Evolutionary conservation across 169 alveolate species (phyloP), one percentile per base, ranked within the genome.

Genomic region (Amoebophrya sp.): DNA sequence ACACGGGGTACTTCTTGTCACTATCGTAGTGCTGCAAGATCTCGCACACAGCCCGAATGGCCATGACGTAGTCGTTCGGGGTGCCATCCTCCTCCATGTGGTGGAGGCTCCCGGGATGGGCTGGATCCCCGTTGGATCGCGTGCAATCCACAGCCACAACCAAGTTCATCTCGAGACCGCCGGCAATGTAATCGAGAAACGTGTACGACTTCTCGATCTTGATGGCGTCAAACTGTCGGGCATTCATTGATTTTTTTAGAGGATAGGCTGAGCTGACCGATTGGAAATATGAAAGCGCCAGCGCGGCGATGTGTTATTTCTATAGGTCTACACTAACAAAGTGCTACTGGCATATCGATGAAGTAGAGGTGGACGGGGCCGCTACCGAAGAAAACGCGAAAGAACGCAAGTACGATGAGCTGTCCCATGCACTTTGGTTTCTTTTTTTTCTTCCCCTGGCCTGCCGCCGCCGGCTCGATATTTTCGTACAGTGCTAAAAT

Each of bases 1-100:
- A 94, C 67, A 94, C 92, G 40, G 97, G 97, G 31, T 94, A 93
- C 89, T 89, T 39, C 92, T 95, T 94, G 92, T 95, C 97, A 91
- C 89, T 92, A 93, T 95, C 97, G 92, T 94, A 95, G 92, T 93
- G 93, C 67, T 94, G 93, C 23, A 95, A 92, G 2, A 95, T 94
- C 41, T 91, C 92, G n/a, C 95, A 94, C 40, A 95, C 94, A 39
- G 94, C 69, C 10, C 90, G 31, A 5, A 95, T 93, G 26, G 96
- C 96, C 41, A 92, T 88, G 89, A 92, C 92, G 91, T 94, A 94
- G 69, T 90, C 88, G 88, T 93, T 92, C 42, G 92, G 40, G 41
- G 23, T 15, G 70, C 88, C 87, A 18, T 69, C 18, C 48, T 50
- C 90, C n/a, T 50, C 90, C 58, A 69, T 67, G 90, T 90, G 91